phyloP scores from a whole-genome alignment of 225 moss, liverwort and hornwort species.

The Pseudoscleropodium purum region DNA sequence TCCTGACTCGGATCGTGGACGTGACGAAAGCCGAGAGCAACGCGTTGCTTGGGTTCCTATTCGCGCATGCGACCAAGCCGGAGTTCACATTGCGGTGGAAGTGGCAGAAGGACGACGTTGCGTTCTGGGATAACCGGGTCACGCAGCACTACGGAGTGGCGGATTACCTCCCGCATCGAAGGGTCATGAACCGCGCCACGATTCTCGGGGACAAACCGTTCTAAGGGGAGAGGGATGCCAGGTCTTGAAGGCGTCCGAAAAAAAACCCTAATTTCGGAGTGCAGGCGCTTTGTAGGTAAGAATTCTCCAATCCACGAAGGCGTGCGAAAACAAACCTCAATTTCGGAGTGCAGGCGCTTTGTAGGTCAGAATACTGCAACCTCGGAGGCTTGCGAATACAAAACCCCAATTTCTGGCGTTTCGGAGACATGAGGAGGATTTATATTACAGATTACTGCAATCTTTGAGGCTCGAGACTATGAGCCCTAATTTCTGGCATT shows the following conservation, averaged over 20 bases:
- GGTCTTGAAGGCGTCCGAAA: neutral
- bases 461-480: neutral
- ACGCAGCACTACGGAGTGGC: conserved; percentile 25
- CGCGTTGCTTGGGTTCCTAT: neutral
- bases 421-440: neutral
- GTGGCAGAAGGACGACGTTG: conserved; percentile 13
- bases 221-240: neutral
- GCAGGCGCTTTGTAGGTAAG: neutral
- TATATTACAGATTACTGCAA: neutral
- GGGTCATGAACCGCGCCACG: conserved; percentile 11
- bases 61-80: conserved; percentile 4
- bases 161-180: conserved; percentile 11
- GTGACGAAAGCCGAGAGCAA: conserved; percentile 13
- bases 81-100: conserved; percentile 30
- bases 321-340: neutral
- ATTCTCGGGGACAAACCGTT: conserved; percentile 18
- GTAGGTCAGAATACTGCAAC: neutral
- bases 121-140: conserved; percentile 10
- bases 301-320: neutral
- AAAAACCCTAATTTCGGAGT: neutral
- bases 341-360: neutral
- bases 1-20: conserved; percentile 2
- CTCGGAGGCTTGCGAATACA: neutral
- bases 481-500: neutral
- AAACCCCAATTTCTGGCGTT: neutral